phyloP scores from a whole-genome alignment of 441 rosid genomes.

The Eutrema salsugineum region DNA sequence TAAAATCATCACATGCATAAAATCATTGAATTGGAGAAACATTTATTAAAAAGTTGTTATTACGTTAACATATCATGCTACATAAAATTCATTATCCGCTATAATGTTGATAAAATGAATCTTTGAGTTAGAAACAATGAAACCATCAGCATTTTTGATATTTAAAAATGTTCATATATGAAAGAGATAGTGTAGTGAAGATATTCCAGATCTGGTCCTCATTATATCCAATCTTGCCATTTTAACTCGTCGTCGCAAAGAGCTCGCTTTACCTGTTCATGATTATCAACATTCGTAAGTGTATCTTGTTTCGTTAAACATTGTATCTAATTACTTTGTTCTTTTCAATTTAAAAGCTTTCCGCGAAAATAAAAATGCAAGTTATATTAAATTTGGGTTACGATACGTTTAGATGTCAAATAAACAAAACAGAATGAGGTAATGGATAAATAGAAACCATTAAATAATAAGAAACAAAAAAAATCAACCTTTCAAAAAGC shows the following conservation, averaged over 20 bases:
- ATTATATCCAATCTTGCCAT: neutral
- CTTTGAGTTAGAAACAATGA: neutral
- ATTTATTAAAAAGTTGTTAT: neutral
- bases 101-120: neutral
- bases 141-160: neutral
- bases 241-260: neutral
- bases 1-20: slow-evolving; percentile 18
- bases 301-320: neutral
- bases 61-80: slow-evolving; percentile 18
- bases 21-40: neutral
- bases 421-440: neutral
- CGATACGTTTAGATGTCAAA: neutral
- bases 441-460: neutral
- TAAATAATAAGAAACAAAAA: neutral
- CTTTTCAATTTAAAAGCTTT: neutral
- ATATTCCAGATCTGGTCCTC: neutral
- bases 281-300: neutral
- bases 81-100: neutral
- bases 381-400: neutral
- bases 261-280: neutral
- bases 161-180: neutral
- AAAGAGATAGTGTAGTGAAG: neutral
- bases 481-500: slow-evolving; percentile 23
- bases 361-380: neutral
- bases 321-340: neutral